Base-by-base conservation (phyloP, 1,284 basidiomycete species). In the Bondarzewia mesenterica region DNA sequence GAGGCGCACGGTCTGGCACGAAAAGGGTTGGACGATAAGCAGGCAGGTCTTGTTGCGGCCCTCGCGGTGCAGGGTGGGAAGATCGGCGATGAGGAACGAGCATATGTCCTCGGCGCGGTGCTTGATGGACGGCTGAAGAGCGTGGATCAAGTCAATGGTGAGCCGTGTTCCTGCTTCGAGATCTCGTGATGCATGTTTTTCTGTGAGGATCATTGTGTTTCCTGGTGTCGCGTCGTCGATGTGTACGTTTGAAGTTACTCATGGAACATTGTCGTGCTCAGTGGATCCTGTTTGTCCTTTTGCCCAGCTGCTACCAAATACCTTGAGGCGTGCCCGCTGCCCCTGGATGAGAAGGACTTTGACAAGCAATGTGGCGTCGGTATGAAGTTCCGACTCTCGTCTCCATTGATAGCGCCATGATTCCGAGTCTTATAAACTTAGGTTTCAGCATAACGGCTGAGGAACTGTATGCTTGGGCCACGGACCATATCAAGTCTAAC, bases 101-200 rank as follows among this genome's bases (percentile, higher is more conserved):
- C 70, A 47, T 93, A 85, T 62, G 68, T 88, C 16, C 74, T 93
- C 36, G 66, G 72, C 26, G 81, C 77, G 52, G 84, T 97, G 56
- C 62, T 85, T 21, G 77, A 82, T 51, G 85, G 79, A 20, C 78
- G 80, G 56, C 65, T 99, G 52, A 89, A 86, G 69, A 81, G 78
- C 36, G 77, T 82, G 5, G 95, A 98, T 62, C 94, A 97, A 71
- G 81, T 96, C 32, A 76, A 80, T 49, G 93, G 92, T 92, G 58
- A 55, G 80, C 66, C 2, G 32, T 12, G 12, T 27, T 40, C 14
- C 20, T 21, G 6, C 16, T 16, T 7, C 7, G 20, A 15, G 10
- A 18, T 10, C 38, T 18, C 38, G 38, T n/a, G 29, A 12, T 32
- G 29, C 29, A 32, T n/a, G 29, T n/a, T 32, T 10, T 32, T 32